Percentiles rank a stretch among this genome's conserved stretches.
These are phyloP conservation scores for Aspergillus pseudoterreus DNA, from an alignment of 2,329 filamentous ascomycete species.

Conservation along the genomic window DNA sequence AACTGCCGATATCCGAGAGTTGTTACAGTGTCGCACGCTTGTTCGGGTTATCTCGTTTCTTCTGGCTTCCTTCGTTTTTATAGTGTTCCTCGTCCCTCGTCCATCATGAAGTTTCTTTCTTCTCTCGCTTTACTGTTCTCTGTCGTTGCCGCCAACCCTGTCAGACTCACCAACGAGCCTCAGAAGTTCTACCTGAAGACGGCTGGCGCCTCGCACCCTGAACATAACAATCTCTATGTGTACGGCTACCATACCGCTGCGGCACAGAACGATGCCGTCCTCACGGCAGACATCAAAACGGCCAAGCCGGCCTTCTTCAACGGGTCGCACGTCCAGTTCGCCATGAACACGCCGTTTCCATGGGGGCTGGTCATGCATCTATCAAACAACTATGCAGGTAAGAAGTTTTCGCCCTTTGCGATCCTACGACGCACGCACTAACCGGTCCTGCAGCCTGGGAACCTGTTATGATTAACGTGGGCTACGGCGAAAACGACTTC, in stretches of 20 bases:
- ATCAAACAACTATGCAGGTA: constrained; percentile 33
- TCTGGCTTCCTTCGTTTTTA: constrained; percentile 2
- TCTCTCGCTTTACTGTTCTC: constrained; percentile 27
- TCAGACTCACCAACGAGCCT: constrained; percentile 16
- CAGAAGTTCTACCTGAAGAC: constrained; percentile 31
- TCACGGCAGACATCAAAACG: constrained; percentile 19
- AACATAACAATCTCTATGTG: constrained; percentile 36
- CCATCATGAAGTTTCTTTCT: constrained; percentile 27
- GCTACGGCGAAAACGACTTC: constrained; percentile 29
- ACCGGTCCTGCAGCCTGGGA: constrained; percentile 31
- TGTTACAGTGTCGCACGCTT: neutral
- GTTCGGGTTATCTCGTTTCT: neutral
- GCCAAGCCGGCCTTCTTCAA: constrained; percentile 31
- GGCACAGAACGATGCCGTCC: constrained; percentile 36
- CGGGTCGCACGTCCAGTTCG: constrained; percentile 29
- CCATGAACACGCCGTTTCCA: constrained; percentile 23
- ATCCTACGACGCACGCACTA: neutral
- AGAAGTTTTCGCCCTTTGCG: constrained; percentile 13
- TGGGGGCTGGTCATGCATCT: constrained; percentile 29
- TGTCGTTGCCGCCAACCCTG: constrained; percentile 22
- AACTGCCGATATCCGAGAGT: neutral
- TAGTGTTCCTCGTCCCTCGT: neutral
- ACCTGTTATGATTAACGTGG: constrained; percentile 32
- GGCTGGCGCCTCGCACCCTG: constrained; percentile 17
- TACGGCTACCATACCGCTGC: constrained; percentile 40